Evolutionary conservation across 495 filamentous ascomycete genomes (phyloP).

Genomic region (Bacidia rubella): DNA sequence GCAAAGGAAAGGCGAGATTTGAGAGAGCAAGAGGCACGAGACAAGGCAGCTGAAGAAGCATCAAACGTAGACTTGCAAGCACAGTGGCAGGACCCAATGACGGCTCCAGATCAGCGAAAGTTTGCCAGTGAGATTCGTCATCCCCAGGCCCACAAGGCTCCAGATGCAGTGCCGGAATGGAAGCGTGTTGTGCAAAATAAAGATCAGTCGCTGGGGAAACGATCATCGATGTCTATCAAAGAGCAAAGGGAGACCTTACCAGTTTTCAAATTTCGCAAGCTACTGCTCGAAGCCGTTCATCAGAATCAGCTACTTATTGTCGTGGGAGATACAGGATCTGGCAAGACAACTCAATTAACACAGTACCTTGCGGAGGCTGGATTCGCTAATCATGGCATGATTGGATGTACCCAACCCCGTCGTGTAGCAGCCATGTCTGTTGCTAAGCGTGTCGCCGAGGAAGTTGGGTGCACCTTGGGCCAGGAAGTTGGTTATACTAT

Average conservation of each 20-base stretch:
- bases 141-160: conserved; percentile 37
- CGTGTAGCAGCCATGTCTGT: conserved; percentile 97
- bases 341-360: conserved; percentile 93
- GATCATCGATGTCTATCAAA: conserved; percentile 87
- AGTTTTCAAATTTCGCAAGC: conserved; percentile 78
- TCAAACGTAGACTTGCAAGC: conserved; percentile 72
- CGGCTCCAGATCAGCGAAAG: conserved; percentile 62
- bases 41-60: conserved; percentile 65
- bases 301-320: conserved; percentile 91
- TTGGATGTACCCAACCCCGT: conserved; percentile 93
- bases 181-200: conserved; percentile 72
- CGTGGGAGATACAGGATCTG: conserved; percentile 92
- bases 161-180: conserved; percentile 78
- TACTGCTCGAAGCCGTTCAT: conserved; percentile 74
- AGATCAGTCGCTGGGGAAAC: conserved; percentile 69
- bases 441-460: conserved; percentile 90
- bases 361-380: conserved; percentile 91
- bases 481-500: conserved; percentile 96
- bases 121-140: conserved; percentile 76
- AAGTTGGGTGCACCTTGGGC: conserved; percentile 83
- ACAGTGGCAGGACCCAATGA: conserved; percentile 97
- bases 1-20: conserved; percentile 84
- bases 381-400: conserved; percentile 78
- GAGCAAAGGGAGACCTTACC: conserved; percentile 85
- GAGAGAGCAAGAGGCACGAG: conserved; percentile 75